These are phyloP conservation scores for Xerocomus brunneocitrinus DNA, from an alignment of 768 basidiomycete species.

Conservation along the genomic window DNA sequence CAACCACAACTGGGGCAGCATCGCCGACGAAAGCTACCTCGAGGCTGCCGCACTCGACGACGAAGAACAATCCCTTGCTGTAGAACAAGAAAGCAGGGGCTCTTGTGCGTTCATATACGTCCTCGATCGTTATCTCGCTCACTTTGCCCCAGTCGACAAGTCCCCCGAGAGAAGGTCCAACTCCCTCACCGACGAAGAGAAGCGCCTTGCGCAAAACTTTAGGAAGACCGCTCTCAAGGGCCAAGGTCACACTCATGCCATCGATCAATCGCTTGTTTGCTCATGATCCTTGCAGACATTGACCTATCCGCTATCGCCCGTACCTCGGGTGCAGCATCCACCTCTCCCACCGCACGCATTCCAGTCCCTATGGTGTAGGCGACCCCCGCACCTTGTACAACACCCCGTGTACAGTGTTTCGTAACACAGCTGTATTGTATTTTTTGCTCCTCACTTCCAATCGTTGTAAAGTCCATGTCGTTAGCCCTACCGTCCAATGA, in stretches of 20 bases:
- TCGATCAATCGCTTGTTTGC: background rate
- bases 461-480: background rate
- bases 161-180: conserved; percentile 37
- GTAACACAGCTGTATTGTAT: conserved; percentile 20
- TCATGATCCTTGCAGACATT: conserved; percentile 25
- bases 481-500: background rate
- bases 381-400: background rate
- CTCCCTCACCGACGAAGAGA: conserved; percentile 58
- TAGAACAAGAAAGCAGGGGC: conserved; percentile 21
- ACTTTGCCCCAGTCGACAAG: conserved; percentile 18
- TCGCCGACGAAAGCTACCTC: conserved; percentile 57
- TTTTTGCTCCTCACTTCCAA: background rate
- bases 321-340: conserved; percentile 68
- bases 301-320: conserved; percentile 81
- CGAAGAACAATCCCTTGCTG: conserved; percentile 45
- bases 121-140: conserved; percentile 5
- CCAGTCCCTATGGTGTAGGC: conserved; percentile 13
- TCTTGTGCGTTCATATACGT: conserved; percentile 15
- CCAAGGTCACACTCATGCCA: conserved; percentile 35
- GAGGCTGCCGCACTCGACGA: conserved; percentile 58
- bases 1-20: conserved; percentile 80
- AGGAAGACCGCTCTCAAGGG: conserved; percentile 71
- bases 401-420: conserved; percentile 5
- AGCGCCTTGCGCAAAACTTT: conserved; percentile 57
- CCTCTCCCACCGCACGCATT: conserved; percentile 38